Percentiles rank a stretch among this genome's conserved stretches.
These are phyloP conservation scores for Centaurea solstitialis DNA, from an alignment of 129 eudicot genomes.

Conservation along the genomic window DNA sequence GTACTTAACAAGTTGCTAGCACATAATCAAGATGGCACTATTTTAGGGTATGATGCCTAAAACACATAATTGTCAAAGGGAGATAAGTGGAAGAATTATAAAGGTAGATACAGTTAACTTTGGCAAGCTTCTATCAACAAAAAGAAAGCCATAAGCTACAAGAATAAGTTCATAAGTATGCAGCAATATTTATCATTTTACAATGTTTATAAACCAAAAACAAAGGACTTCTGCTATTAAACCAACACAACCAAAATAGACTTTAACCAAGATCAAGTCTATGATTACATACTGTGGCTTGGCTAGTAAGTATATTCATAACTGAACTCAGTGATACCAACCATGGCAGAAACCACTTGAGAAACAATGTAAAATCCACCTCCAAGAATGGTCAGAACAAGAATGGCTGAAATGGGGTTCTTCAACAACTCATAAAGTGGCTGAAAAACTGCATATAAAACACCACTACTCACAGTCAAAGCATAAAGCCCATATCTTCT, in stretches of 20 bases:
- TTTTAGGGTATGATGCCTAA: neutral
- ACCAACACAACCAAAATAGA: conserved; percentile 2
- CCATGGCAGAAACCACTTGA: conserved; percentile 91
- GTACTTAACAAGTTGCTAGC: too few relatives aligned
- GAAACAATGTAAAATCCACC: conserved; percentile 78
- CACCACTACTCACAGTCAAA: conserved; percentile 90
- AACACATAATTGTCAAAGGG: neutral
- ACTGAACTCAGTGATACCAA: conserved; percentile 80
- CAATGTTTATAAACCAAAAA: conserved; percentile 9
- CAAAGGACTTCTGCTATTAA: neutral
- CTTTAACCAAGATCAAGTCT: conserved; percentile 4
- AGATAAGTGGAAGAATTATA: neutral
- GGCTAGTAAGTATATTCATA: conserved; percentile 70
- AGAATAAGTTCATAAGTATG: conserved; percentile 9
- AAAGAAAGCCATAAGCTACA: conserved; percentile 15
- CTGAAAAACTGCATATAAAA: conserved; percentile 59
- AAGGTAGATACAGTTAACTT: neutral
- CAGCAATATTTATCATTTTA: neutral
- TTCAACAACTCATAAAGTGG: conserved; percentile 80
- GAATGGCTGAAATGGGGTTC: conserved; percentile 91
- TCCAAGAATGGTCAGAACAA: conserved; percentile 58
- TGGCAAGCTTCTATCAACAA: neutral
- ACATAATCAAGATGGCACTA: neutral
- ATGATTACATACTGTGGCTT: neutral
- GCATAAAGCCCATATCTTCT: conserved; percentile 93